A percentile compares a stretch with the other conserved stretches of the same genome.
These are phyloP conservation scores for Lachnum nothofagi DNA, from an alignment of 2,329 filamentous ascomycete genomes.

Conservation along the genomic window DNA sequence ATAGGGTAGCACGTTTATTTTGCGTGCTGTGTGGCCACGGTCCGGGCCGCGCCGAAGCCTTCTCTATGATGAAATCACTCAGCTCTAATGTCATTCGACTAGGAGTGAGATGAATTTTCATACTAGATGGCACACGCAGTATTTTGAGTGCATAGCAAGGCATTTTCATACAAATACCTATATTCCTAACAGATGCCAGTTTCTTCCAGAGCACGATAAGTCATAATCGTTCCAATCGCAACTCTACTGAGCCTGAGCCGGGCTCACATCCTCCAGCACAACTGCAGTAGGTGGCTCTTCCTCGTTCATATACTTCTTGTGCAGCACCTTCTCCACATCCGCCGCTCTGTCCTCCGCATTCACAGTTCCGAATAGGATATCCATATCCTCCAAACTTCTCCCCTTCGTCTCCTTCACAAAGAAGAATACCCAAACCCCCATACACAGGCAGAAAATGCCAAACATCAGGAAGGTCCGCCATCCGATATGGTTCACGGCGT, in stretches of 20 bases:
- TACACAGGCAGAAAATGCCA: conserved; percentile 41
- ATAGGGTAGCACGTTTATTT: too few species aligned
- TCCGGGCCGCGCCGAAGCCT: too few species aligned
- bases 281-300: not conserved
- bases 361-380: conserved; percentile 23
- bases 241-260: not conserved
- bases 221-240: not conserved
- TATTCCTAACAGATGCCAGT: too few species aligned
- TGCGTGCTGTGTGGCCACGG: too few species aligned
- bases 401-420: conserved; percentile 66
- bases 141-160: too few species aligned
- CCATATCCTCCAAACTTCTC: conserved; percentile 56
- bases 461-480: conserved; percentile 45
- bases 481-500: conserved; percentile 39
- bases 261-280: not conserved
- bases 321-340: conserved; percentile 15
- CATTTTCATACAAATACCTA: too few species aligned
- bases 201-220: too few species aligned
- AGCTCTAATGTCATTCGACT: too few species aligned
- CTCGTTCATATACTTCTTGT: not conserved
- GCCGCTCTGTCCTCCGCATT: conserved; percentile 2
- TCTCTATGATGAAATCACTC: too few species aligned
- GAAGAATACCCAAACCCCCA: conserved; percentile 42
- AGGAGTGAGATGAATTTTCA: too few species aligned
- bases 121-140: too few species aligned